These are phyloP conservation scores for Boletus sp. DNA, from an alignment of 768 basidiomycete genomes.

Conservation along the genomic window DNA sequence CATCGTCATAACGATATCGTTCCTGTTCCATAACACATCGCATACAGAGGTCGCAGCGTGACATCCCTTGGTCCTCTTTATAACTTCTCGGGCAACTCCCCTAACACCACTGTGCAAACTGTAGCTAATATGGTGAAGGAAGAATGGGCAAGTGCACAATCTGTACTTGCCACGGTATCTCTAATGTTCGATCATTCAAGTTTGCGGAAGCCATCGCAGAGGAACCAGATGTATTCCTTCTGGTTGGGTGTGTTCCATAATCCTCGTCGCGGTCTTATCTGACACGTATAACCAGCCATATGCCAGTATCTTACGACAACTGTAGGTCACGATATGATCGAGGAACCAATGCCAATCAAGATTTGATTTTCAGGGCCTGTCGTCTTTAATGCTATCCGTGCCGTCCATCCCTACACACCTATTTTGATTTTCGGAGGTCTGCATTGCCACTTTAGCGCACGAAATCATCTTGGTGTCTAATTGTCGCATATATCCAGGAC, in stretches of 20 bases:
- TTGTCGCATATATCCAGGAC: conserved; percentile 39
- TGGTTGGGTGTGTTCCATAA: conserved; percentile 50
- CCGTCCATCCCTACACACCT: conserved; percentile 68
- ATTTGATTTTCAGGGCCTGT: conserved; percentile 51
- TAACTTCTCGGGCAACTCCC: conserved; percentile 69
- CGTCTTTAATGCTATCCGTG: conserved; percentile 71
- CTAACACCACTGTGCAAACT: conserved; percentile 70
- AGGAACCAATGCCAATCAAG: not conserved
- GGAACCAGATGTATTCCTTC: conserved; percentile 79
- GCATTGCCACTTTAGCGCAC: not conserved
- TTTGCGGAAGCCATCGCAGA: conserved; percentile 76
- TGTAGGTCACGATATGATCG: conserved; percentile 38
- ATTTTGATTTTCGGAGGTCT: conserved; percentile 79
- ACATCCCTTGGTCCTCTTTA: conserved; percentile 80
- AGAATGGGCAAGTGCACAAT: conserved; percentile 53
- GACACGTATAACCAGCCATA: conserved; percentile 53
- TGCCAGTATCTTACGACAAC: conserved; percentile 71
- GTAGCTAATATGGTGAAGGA: conserved; percentile 78
- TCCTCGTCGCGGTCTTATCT: not conserved
- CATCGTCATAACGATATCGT: not conserved
- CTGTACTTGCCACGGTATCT: not conserved
- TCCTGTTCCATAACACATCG: not conserved
- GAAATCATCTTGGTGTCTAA: not conserved
- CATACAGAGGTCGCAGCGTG: conserved; percentile 54
- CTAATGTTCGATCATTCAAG: conserved; percentile 33